Base-by-base conservation (phyloP, 2,329 filamentous ascomycete species). In the Fusarium odoratissimum region DNA sequence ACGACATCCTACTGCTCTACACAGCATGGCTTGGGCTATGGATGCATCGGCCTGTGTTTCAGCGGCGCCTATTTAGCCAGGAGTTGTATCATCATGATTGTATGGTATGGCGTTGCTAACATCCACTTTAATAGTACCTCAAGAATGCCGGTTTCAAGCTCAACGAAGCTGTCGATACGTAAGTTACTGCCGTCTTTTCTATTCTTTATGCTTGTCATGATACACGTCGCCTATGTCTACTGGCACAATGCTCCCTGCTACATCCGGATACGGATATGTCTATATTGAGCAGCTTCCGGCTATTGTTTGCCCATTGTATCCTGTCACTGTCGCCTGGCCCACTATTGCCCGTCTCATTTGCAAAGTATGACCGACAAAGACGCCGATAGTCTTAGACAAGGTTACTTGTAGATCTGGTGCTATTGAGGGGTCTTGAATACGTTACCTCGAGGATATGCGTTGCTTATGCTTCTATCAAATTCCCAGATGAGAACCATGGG, bases 131-230 rank as follows among this genome's bases (percentile, higher is more conserved):
- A 64, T 67, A 88, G 86, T 87, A 81, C 71, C 81, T 88, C 28
- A 89, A 85, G 73, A 83, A 81, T 51, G 77, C 84, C 10, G 82
- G 82, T 49, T 90, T 86, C 77, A 87, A 85, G 76, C 77, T 89
- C 11, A 85, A 89, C 63, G 83, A 87, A 64, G 88, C 88, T 42
- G 81, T 89, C 54, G 87, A 90, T 82, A 80, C 84, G 88, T 90
- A 83, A 88, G 88, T 89, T n/a, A 75, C 52, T 52, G 60, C 51
- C 37, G 31, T 40, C 64, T 60, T 67, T 33, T 56, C 41, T 54
- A 31, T 31, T 56, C 37, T 28, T 45, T 41, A 62, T 73, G 75
- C 66, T 69, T 55, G 41, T 59, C 45, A 66, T 63, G 59, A 52
- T 56, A 41, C 61, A 31, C 30, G 42, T 42, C 63, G 55, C 58